phyloP scores from a whole-genome alignment of 2,329 filamentous ascomycete species.

The Beauveria medogensis region DNA sequence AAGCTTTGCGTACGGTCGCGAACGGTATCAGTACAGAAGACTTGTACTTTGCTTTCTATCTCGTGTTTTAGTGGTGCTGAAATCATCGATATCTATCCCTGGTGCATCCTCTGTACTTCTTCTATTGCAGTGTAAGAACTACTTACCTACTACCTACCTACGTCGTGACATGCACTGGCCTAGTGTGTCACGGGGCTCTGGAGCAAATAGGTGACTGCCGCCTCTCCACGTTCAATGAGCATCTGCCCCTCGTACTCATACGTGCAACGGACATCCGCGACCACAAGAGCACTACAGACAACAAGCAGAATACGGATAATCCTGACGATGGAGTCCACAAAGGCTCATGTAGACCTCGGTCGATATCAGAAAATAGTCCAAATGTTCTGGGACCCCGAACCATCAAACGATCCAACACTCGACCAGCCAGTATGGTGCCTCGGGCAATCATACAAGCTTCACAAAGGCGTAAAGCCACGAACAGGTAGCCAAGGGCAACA shows the following conservation, averaged over 20 bases:
- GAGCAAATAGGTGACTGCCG: not conserved
- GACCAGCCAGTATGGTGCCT: slow-evolving; percentile 79
- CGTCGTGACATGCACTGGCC: too few species aligned
- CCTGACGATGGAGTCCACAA: slow-evolving; percentile 25
- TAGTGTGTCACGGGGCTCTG: too few species aligned
- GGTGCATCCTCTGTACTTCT: too few species aligned
- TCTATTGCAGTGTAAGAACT: too few species aligned
- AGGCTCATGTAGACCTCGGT: slow-evolving; percentile 61
- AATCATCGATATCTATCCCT: too few species aligned
- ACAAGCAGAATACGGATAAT: not conserved
- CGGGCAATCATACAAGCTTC: slow-evolving; percentile 42
- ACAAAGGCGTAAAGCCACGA: slow-evolving; percentile 8
- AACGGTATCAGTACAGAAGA: too few species aligned
- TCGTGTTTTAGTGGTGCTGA: too few species aligned
- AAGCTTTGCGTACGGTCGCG: too few species aligned
- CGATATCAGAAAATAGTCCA: slow-evolving; percentile 75
- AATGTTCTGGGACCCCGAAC: slow-evolving; percentile 87
- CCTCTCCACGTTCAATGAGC: not conserved
- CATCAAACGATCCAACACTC: slow-evolving; percentile 63
- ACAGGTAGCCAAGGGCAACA: not conserved
- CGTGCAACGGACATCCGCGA: not conserved
- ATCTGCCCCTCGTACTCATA: not conserved
- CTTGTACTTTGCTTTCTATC: too few species aligned
- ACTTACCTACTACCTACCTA: too few species aligned
- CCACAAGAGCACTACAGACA: not conserved